Base-by-base conservation (phyloP, 208 protist species). In the Acanthamoeba royreba region DNA sequence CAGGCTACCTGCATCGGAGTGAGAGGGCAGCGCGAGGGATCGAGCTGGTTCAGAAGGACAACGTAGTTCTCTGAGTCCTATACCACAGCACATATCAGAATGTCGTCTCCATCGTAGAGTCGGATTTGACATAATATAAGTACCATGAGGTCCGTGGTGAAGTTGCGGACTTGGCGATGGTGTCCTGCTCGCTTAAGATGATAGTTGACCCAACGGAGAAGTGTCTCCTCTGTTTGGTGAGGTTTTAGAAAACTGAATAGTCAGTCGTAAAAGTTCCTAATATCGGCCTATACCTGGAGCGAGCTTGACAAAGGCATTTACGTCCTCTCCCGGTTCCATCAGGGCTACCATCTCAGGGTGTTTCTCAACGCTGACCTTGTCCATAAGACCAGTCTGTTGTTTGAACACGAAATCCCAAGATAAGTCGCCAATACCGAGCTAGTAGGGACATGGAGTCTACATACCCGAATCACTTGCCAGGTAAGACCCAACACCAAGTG, bases 171-270 rank as follows among this genome's bases (percentile, higher is more conserved):
- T 28, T 95, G 55, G 28, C 96, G 55, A 53, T 79, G 13, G 42
- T 19, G 46, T 35, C 96, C 96, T n/a, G 97, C 97, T 1, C 83
- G 88, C 13, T 38, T 53, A 9, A 98, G 92, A 42, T 98, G 98
- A 93, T 97, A 98, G 95, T 98, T 98, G 83, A 98, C 93, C 98
- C 98, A 98, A 55, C 98, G 93, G 2, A 98, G 85, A 5, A 98
- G 94, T 35, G 98, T 97, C 35, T 97, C 72, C 42, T 98, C 96
- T 11, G 96, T n/a, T n/a, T n/a, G n/a, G n/a, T n/a, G n/a, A n/a
- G n/a, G n/a, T n/a, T n/a, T n/a, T n/a, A n/a, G n/a, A n/a, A n/a
- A n/a, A n/a, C n/a, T n/a, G n/a, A n/a, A n/a, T n/a, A n/a, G n/a
- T n/a, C n/a, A n/a, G n/a, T n/a, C n/a, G n/a, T n/a, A n/a, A n/a